Evolutionary conservation across 2,329 filamentous ascomycete genomes (phyloP), one percentile per base, ranked within the genome.

Genomic region (Sporothrix variecibatus): DNA sequence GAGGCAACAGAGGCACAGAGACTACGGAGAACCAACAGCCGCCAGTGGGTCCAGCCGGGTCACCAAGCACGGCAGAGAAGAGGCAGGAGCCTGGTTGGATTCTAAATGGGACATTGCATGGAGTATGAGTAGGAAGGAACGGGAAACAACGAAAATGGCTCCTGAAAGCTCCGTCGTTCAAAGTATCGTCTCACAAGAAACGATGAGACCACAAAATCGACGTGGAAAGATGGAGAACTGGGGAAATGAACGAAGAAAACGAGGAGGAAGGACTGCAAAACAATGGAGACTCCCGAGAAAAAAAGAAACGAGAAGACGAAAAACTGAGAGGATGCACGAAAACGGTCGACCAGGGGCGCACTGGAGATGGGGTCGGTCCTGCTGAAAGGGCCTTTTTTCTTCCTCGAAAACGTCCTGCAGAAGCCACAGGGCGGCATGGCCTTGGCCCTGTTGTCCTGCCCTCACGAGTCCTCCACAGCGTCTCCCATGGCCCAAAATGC

Each of bases 161-260:
- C 26, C 31, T 38, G 20, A 40, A 23, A 31, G 17, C 28, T 23
- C 58, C 58, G 7, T 40, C 28, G 28, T 20, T n/a, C n/a, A n/a
- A n/a, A n/a, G n/a, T n/a, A n/a, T n/a, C n/a, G n/a, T n/a, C n/a
- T n/a, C 15, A 60, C 56, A 60, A 60, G 15, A 34, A 31, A 60
- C 20, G 31, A n/a, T 9, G 34, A 40, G n/a, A 12, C 11, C 60
- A 43, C 60, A 65, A 26, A 65, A 49, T 5, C 43, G 15, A 17
- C n/a, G 26, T 15, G 31, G 26, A 46, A 67, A 46, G 60, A 64
- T 43, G 62, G 62, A 28, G 62, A 46, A 17, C 62, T 26, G 38
- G 62, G 40, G 62, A 67, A 46, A 28, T 67, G 62, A 46, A 20
- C n/a, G 62, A 46, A 46, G 65, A 51, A 34, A 69, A 34, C 17